A percentile compares a stretch with the other conserved stretches of the same genome.
Evolutionary conservation across 192 early-diverging fungal species (phyloP).

Genomic region (Podila minutissima): DNA sequence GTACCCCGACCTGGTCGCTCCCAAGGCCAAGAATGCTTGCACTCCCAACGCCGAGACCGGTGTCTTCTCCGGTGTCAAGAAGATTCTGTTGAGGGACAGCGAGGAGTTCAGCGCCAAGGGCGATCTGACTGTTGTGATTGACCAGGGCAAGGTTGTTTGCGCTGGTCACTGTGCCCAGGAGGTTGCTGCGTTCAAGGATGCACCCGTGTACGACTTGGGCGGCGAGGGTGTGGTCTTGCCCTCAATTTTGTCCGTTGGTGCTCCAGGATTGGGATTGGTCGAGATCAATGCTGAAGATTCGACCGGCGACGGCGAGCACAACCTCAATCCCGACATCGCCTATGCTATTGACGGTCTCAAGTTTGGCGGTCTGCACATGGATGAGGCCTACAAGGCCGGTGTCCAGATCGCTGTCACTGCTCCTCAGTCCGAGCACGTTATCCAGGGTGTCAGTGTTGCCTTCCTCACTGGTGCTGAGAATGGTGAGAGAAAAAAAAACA

Average conservation of each 20-base stretch:
- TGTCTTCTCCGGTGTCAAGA: conserved; percentile 41
- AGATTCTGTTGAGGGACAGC: conserved; percentile 48
- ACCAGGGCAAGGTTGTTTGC: conserved; percentile 68
- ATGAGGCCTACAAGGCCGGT: conserved; percentile 68
- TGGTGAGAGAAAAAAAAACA: conserved; percentile 28
- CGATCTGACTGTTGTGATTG: conserved; percentile 60
- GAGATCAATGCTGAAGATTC: conserved; percentile 70
- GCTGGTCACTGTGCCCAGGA: conserved; percentile 38
- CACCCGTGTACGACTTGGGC: conserved; percentile 35
- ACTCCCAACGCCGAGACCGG: conserved; percentile 26
- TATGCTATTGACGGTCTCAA: conserved; percentile 74
- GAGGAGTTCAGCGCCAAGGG: conserved; percentile 39
- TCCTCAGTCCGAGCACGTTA: conserved; percentile 58
- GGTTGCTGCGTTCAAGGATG: conserved; percentile 14
- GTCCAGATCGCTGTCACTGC: conserved; percentile 68
- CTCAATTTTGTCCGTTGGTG: conserved; percentile 61
- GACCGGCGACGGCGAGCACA: conserved; percentile 67
- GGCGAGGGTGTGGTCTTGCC: conserved; percentile 50
- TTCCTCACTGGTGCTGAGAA: conserved; percentile 71
- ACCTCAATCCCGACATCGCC: conserved; percentile 40
- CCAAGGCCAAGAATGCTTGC: conserved; percentile 36
- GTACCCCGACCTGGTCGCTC: conserved; percentile 19
- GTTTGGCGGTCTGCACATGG: conserved; percentile 63
- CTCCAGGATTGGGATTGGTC: conserved; percentile 65
- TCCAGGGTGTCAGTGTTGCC: conserved; percentile 71